Percentiles rank a stretch among this genome's conserved stretches.
Conservation (phyloP, 768 basidiomycete species). For the Butyriboletus loyo region DNA sequence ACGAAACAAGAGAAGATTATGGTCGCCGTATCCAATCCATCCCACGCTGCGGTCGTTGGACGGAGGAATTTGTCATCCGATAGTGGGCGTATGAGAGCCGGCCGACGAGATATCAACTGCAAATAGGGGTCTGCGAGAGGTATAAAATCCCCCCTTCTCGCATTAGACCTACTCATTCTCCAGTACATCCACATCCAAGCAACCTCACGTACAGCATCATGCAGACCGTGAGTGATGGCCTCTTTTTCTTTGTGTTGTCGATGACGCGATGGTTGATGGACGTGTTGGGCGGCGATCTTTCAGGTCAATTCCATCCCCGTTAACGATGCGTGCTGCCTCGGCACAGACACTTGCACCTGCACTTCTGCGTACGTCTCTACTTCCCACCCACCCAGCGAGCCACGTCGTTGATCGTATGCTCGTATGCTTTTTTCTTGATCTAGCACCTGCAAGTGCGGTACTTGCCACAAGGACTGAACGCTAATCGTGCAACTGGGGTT, state of each 20-base stretch:
- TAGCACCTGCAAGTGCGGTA: conserved; percentile 12
- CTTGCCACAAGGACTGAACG: conserved; percentile 13
- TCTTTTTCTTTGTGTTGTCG: not conserved
- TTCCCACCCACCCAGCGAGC: not conserved
- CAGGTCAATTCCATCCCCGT: conserved; percentile 7
- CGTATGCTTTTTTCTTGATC: not conserved
- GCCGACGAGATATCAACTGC: not conserved
- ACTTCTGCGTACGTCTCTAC: not conserved
- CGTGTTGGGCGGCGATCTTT: not conserved
- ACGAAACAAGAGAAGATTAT: not conserved
- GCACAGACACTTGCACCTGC: conserved; percentile 3
- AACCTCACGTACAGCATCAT: conserved; percentile 4
- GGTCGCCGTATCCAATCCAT: not conserved
- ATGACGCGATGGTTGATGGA: not conserved
- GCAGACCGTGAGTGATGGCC: conserved; percentile 18
- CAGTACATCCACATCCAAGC: not conserved
- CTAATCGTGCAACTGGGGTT: not conserved
- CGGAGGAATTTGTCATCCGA: not conserved
- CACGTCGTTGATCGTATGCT: not conserved
- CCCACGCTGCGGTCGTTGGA: not conserved
- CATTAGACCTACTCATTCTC: not conserved
- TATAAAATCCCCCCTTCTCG: not conserved
- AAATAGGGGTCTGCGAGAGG: not conserved
- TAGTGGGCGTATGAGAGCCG: not conserved
- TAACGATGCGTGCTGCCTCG: conserved; percentile 15